Conservation (phyloP, 148 eudicot genomes). For the Agrostemma githago region DNA sequence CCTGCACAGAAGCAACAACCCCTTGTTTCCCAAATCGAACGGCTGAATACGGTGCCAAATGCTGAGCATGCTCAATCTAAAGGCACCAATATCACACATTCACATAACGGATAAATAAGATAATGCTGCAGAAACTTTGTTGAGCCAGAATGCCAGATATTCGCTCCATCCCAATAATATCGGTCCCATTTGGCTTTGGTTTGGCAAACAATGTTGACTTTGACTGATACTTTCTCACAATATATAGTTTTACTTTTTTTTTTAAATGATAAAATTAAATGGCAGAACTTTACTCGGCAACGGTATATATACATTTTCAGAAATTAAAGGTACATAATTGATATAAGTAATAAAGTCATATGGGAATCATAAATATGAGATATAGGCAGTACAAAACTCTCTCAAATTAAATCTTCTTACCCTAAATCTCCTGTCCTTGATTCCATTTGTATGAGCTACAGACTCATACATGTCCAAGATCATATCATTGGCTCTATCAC, state of each 20-base stretch:
- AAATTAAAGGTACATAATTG: background rate
- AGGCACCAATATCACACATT: constrained; percentile 16
- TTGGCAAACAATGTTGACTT: background rate
- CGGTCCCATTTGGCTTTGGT: background rate
- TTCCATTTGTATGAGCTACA: constrained; percentile 60
- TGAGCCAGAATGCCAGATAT: background rate
- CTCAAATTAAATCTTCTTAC: constrained; percentile 30
- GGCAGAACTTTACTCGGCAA: too few species aligned
- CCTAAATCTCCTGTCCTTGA: constrained; percentile 81
- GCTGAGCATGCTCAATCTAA: constrained; percentile 99
- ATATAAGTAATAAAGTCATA: background rate
- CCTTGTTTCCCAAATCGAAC: constrained; percentile 67
- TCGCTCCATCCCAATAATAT: background rate
- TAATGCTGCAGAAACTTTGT: background rate
- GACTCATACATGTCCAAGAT: constrained; percentile 79
- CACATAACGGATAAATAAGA: constrained; percentile 3
- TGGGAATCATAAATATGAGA: background rate
- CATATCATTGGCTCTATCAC: constrained; percentile 84
- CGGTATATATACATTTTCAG: too few species aligned
- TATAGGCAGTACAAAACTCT: background rate
- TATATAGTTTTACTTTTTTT: too few species aligned
- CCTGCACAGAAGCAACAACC: constrained; percentile 92
- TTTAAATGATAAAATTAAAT: too few species aligned
- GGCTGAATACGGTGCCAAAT: constrained; percentile 64
- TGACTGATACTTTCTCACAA: too few species aligned